Conservation (phyloP, 176 grass and related monocot species). For the Aegilops speltoides region DNA sequence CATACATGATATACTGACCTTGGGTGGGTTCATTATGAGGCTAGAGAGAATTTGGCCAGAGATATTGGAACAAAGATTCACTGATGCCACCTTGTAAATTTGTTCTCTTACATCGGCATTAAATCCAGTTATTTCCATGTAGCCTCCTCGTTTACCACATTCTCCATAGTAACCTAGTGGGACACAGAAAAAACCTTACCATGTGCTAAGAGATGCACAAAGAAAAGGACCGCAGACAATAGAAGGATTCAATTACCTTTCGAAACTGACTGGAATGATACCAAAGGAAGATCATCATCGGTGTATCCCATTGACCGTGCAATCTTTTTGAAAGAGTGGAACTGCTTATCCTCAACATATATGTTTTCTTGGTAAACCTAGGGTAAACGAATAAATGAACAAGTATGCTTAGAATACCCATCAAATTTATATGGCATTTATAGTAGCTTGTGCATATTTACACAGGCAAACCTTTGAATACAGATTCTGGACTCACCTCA, state of each 20-base stretch:
- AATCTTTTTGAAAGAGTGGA: conserved; percentile 95
- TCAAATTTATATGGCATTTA: background rate
- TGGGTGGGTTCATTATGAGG: conserved; percentile 97
- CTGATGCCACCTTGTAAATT: conserved; percentile 97
- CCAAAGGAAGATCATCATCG: conserved; percentile 76
- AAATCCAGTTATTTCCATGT: conserved; percentile 98
- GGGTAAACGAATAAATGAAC: conserved; percentile 9
- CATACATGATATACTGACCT: conserved; percentile 52
- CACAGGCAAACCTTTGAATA: conserved; percentile 18
- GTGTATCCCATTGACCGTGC: conserved; percentile 80
- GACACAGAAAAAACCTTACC: conserved; percentile 9
- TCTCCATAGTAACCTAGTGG: conserved; percentile 86
- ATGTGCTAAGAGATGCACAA: background rate
- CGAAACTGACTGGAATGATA: conserved; percentile 91
- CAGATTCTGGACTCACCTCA: conserved; percentile 48
- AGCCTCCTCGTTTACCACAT: conserved; percentile 98
- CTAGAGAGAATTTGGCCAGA: conserved; percentile 93
- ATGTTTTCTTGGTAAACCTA: conserved; percentile 99
- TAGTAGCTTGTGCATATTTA: background rate
- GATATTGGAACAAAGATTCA: conserved; percentile 93
- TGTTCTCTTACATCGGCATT: conserved; percentile 91
- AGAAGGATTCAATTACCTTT: conserved; percentile 59
- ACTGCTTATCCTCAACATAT: conserved; percentile 85
- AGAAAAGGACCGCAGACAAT: background rate
- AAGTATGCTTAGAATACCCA: conserved; percentile 15